Evolutionary conservation across 371 early-diverging fungal species (phyloP).

Genomic region (Mucor indicus): DNA sequence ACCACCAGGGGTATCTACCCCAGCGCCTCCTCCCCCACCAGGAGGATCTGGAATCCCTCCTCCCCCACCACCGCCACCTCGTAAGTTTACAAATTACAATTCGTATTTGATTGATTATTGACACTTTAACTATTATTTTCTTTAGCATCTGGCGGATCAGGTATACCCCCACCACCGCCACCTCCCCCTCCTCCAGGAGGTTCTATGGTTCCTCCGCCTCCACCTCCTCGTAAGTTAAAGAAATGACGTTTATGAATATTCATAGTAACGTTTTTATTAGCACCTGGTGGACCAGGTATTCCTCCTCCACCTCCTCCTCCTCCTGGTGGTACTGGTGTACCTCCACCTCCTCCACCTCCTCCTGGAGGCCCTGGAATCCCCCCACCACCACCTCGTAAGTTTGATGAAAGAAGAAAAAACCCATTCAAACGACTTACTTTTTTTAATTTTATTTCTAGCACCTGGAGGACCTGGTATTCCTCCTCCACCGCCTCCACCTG

Average conservation of each 20-base stretch:
- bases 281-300: conserved; percentile 12
- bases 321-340: background rate
- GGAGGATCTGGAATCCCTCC: conserved; percentile 1
- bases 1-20: conserved; percentile 7
- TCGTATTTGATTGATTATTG: too few species aligned
- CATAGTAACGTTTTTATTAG: too few species aligned
- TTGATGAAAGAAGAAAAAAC: background rate
- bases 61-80: conserved; percentile 8
- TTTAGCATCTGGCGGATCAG: conserved; percentile 8
- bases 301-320: background rate
- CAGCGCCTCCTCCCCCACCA: conserved; percentile 23
- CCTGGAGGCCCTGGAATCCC: conserved; percentile 3
- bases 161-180: background rate
- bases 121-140: background rate
- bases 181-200: conserved; percentile 4
- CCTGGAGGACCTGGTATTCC: conserved; percentile 12
- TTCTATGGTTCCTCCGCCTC: conserved; percentile 9
- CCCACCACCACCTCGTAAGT: conserved; percentile 1
- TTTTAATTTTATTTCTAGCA: background rate
- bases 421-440: background rate
- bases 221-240: conserved; percentile 27
- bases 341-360: conserved; percentile 15
- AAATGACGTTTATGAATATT: too few species aligned
- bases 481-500: conserved; percentile 26
- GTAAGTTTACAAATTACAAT: background rate